A percentile compares a stretch with the other conserved stretches of the same genome.
phyloP scores from a whole-genome alignment of 75 land plant species.

The Azolla pinnata region DNA sequence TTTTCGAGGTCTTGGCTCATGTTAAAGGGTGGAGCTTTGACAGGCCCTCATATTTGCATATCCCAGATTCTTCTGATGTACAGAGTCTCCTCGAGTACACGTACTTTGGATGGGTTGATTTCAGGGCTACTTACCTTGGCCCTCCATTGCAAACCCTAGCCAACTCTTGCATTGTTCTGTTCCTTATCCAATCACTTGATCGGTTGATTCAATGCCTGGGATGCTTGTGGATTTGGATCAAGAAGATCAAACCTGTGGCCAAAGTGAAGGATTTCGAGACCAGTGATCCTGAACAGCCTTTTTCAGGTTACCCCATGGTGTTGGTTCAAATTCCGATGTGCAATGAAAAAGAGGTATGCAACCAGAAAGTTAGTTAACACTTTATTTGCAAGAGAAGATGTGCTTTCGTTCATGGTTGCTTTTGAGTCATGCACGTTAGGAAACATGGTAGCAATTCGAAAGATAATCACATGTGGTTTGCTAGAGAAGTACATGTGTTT shows the following conservation, averaged over 20 bases:
- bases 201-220: conserved; percentile 58
- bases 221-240: conserved; percentile 65
- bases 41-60: conserved; percentile 35
- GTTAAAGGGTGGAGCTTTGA: conserved; percentile 65
- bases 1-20: conserved; percentile 57
- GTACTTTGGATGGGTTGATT: conserved; percentile 50
- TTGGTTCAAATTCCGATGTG: conserved; percentile 83
- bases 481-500: too few relatives aligned
- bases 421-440: too few relatives aligned
- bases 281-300: conserved; percentile 46
- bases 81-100: conserved; percentile 37
- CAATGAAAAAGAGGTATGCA: conserved; percentile 76
- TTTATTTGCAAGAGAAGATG: too few relatives aligned
- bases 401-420: too few relatives aligned
- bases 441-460: too few relatives aligned
- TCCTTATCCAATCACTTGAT: conserved; percentile 66
- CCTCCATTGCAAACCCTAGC: conserved; percentile 54
- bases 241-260: conserved; percentile 49
- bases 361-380: too few relatives aligned
- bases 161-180: conserved; percentile 52
- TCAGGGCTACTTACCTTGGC: conserved; percentile 66
- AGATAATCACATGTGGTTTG: too few relatives aligned
- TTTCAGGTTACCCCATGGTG: conserved; percentile 60
- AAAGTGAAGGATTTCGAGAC: conserved; percentile 35
- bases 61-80: conserved; percentile 31